Evolutionary conservation across 441 rosid species (phyloP).

Genomic region (Corymbia calophylla): DNA sequence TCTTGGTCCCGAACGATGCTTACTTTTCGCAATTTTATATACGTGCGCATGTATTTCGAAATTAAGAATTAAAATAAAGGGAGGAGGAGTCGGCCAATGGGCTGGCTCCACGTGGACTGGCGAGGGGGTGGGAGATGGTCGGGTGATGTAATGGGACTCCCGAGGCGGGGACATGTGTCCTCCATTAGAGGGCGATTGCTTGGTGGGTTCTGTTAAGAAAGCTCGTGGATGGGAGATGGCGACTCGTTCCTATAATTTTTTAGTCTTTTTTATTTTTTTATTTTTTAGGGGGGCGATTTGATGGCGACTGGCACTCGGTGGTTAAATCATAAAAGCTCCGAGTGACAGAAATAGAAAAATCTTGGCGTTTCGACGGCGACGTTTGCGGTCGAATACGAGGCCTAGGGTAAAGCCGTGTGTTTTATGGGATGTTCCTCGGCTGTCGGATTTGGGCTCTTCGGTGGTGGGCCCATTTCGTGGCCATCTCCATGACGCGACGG

Average conservation of each 20-base stretch:
- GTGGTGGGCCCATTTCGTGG: background rate
- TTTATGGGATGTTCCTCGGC: background rate
- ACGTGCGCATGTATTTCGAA: background rate
- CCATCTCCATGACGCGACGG: background rate
- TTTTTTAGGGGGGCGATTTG: background rate
- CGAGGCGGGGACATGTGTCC: conserved; percentile 10
- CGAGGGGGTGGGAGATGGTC: background rate
- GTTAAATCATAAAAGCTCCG: background rate
- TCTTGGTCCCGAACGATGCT: background rate
- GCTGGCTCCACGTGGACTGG: background rate
- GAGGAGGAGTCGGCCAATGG: background rate
- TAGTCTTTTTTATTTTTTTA: background rate
- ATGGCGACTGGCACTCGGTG: background rate
- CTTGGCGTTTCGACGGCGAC: background rate
- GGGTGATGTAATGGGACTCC: conserved; percentile 7
- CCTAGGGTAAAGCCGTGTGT: background rate
- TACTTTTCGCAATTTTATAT: background rate
- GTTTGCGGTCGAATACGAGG: background rate
- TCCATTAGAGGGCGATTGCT: background rate
- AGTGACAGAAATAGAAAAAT: background rate
- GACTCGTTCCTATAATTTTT: background rate
- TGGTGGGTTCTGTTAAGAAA: conserved; percentile 3
- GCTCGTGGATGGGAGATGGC: background rate
- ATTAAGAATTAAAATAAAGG: background rate
- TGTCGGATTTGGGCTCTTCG: background rate